Base-by-base conservation (phyloP, 306 rosid genomes). In the Ochetophila trinervis region DNA sequence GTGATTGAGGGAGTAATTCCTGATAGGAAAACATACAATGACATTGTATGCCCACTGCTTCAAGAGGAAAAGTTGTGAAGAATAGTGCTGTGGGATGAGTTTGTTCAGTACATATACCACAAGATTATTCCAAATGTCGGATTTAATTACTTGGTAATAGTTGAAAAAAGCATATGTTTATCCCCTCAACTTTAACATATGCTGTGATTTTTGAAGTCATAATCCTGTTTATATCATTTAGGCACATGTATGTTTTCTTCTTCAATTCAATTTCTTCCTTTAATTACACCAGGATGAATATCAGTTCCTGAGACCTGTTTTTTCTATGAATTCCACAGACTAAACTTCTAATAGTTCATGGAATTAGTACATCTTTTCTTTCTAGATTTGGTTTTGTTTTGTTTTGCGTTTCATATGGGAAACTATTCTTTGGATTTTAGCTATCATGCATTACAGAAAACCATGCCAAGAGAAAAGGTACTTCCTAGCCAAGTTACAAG, bases 1-100 rank as follows among this genome's bases (percentile, higher is more conserved):
- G 61, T 85, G 53, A 78, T 80, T 49, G 66, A 80, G 45, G 87
- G 90, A 53, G 87, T 73, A 11, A 62, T 77, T 73, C 86, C 83
- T 53, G 79, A 83, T 30, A 53, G 36, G 61, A 66, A 49, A 58
- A 80, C 84, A 8, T 83, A 75, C 60, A 53, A 55, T 16, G 47
- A 69, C 60, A 58, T 76, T 69, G 78, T 84, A 22, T 60, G 60
- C 58, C 80, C 86, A 22, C 62, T 63, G 67, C 63, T 69, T 66
- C 53, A 56, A 45, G 80, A 53, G 67, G 71, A 68, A 40, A 66
- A 57, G 45, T 3, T 35, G 63, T 20, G 16, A 30, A 60, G 54
- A 5, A 17, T 48, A 18, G 57, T 21, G 32, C 57, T 8, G 12
- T 24, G 24, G 9, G 19, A 11, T 48, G 57, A 49, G 27, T 63